These are phyloP conservation scores for Coemansia umbellata DNA, from an alignment of 192 early-diverging fungal genomes.

Conservation along the genomic window DNA sequence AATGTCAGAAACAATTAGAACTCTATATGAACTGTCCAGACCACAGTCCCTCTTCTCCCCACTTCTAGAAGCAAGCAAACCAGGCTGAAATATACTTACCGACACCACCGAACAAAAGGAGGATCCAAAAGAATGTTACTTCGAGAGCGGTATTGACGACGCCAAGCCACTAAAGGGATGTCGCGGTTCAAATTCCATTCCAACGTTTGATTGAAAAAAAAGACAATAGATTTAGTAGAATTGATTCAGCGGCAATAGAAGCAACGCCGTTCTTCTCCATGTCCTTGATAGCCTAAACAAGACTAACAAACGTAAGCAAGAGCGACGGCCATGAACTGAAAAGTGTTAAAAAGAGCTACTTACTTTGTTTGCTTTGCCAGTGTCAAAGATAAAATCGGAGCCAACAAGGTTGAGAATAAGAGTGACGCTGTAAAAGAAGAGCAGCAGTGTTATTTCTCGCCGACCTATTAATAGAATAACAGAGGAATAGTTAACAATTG, in stretches of 20 bases:
- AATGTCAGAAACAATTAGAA: no score
- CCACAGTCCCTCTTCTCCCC: no score
- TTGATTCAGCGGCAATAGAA: no score
- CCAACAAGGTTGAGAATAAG: slow-evolving; percentile 44
- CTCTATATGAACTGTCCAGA: no score
- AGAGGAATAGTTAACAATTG: no score
- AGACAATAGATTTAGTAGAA: no score
- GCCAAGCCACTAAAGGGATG: slow-evolving; percentile 52
- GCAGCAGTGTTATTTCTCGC: slow-evolving; percentile 50
- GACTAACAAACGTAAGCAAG: no score
- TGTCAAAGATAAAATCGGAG: slow-evolving; percentile 29
- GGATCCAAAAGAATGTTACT: slow-evolving; percentile 46
- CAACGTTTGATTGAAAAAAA: no score
- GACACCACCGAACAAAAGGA: slow-evolving; percentile 40
- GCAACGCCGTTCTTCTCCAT: no score
- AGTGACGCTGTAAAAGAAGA: slow-evolving; percentile 35
- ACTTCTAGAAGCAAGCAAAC: not conserved
- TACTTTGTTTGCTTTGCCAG: slow-evolving; percentile 40
- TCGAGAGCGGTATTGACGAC: slow-evolving; percentile 44
- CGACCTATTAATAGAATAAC: slow-evolving; percentile 43
- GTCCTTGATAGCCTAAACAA: no score
- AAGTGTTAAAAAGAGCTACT: not conserved
- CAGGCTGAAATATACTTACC: slow-evolving; percentile 32
- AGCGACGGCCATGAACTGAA: no score
- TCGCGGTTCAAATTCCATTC: no score